A percentile compares a stretch with the other conserved stretches of the same genome.
Conservation (phyloP, 2,329 filamentous ascomycete species). For the Penicillium sp. region DNA sequence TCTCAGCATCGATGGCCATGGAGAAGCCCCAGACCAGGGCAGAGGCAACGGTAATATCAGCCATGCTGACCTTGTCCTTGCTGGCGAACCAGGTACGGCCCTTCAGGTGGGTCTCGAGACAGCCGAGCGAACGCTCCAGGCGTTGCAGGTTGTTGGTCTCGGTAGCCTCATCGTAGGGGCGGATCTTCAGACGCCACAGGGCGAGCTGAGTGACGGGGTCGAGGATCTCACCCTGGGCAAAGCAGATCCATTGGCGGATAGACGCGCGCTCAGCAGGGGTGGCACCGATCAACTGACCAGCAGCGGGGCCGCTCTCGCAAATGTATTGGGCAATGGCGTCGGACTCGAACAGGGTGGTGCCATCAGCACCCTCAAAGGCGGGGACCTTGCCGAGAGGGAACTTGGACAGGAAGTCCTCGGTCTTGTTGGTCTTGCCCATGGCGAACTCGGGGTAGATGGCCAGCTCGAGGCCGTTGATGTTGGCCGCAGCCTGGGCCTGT, state of each 20-base stretch:
- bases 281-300: slow-evolving; percentile 53
- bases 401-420: slow-evolving; percentile 56
- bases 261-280: slow-evolving; percentile 50
- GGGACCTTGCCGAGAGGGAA: slow-evolving; percentile 62
- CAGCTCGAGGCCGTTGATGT: slow-evolving; percentile 46
- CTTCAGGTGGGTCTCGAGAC: slow-evolving; percentile 31
- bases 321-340: slow-evolving; percentile 57
- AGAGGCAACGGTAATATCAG: slow-evolving; percentile 36
- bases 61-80: slow-evolving; percentile 34
- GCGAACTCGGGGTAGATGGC: slow-evolving; percentile 45
- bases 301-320: slow-evolving; percentile 53
- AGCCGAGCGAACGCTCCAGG: slow-evolving; percentile 29
- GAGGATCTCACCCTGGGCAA: slow-evolving; percentile 44
- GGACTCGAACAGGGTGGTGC: slow-evolving; percentile 54
- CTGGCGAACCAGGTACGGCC: slow-evolving; percentile 32
- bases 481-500: slow-evolving; percentile 40
- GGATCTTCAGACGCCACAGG: slow-evolving; percentile 31
- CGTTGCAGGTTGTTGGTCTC: slow-evolving; percentile 28
- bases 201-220: slow-evolving; percentile 26
- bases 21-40: slow-evolving; percentile 37
- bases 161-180: slow-evolving; percentile 29
- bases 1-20: slow-evolving; percentile 34
- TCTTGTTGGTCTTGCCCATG: slow-evolving; percentile 52
- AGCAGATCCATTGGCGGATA: slow-evolving; percentile 56
- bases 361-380: slow-evolving; percentile 56